A percentile compares a stretch with the other conserved stretches of the same genome.
These are phyloP conservation scores for Striga asiatica DNA, from an alignment of 257 asterid genomes.

Conservation along the genomic window DNA sequence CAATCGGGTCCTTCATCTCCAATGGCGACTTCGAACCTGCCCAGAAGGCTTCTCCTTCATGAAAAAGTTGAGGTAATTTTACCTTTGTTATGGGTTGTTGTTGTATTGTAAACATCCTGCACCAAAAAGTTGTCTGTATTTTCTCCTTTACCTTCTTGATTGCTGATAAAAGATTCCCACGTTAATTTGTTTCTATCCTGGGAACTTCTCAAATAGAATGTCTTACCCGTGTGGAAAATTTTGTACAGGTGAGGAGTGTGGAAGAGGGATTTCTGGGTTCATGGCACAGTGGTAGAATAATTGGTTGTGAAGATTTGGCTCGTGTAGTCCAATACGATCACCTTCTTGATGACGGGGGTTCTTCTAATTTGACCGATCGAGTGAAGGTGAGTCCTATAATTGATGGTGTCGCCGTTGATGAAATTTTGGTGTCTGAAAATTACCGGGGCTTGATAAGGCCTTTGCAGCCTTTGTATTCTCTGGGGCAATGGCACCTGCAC, in stretches of 20 bases:
- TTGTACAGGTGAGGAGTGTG: slow-evolving; percentile 46
- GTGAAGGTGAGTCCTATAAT: slow-evolving; percentile 39
- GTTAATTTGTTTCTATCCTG: not conserved
- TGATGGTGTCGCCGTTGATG: slow-evolving; percentile 29
- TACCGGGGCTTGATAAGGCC: slow-evolving; percentile 70
- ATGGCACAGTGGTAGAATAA: slow-evolving; percentile 45
- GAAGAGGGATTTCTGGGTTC: slow-evolving; percentile 61
- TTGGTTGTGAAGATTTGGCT: slow-evolving; percentile 11
- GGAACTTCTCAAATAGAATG: not conserved
- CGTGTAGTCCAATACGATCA: slow-evolving; percentile 49
- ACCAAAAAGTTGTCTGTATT: not conserved
- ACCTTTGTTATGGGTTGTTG: not conserved
- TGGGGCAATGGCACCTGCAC: slow-evolving; percentile 21
- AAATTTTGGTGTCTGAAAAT: slow-evolving; percentile 1
- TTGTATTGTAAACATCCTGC: not conserved
- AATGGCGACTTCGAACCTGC: not conserved
- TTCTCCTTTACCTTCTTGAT: not conserved
- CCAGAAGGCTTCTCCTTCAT: slow-evolving; percentile 1
- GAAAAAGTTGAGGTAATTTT: slow-evolving; percentile 10
- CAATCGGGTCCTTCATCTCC: not conserved
- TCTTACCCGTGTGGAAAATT: not conserved
- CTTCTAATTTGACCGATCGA: slow-evolving; percentile 29
- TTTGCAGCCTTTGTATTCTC: slow-evolving; percentile 25
- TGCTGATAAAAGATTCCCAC: not conserved
- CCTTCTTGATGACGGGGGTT: slow-evolving; percentile 37